Base-by-base conservation (phyloP, 495 filamentous ascomycete genomes). In the Pseudevernia furfuracea region DNA sequence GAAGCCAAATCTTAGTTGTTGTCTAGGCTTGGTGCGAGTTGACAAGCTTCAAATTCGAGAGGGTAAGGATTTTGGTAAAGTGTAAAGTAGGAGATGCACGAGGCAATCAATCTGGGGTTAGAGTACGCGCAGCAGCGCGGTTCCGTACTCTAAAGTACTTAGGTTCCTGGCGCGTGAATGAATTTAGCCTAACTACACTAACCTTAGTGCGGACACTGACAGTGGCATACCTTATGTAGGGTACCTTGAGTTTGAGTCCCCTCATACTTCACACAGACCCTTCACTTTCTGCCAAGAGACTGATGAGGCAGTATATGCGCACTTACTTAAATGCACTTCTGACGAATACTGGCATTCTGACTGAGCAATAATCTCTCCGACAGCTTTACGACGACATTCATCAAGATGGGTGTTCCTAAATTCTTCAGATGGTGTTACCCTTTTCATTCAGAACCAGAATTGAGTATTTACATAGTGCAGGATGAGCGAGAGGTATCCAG, bases 401-500 rank as follows among this genome's bases (percentile, higher is more conserved):
- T 68, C 65, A 76, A 63, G 69, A 86, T 84, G 85, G 95, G 94
- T 88, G 93, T 98, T 73, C 94, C 94, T 68, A 98, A 98, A 72
- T 97, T 89, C 76, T 89, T 88, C 73, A 77, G 69, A 66, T 71
- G 69, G 69, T 65, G 17, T 10, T 19, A n/a, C 8, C 57, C 30
- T n/a, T 5, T 2, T 48, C 14, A 21, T 30, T 28, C 37, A 25
- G 9, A 23, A 30, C 36, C 14, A 15, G 15, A 44, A 32, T 32
- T 15, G 19, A 37, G 38, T n/a, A 39, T 38, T 66, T 19, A 66
- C 28, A 71, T 83, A 81, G 74, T 75, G 93, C 80, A 97, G 93
- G 93, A 87, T 97, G 82, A 96, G 90, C 52, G 95, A 99, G 85
- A 89, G 95, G 71, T 99, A 99, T 83, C 95, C 95, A 37, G 86